phyloP scores from a whole-genome alignment of 2,329 filamentous ascomycete genomes.

The Aspergillus persii region DNA sequence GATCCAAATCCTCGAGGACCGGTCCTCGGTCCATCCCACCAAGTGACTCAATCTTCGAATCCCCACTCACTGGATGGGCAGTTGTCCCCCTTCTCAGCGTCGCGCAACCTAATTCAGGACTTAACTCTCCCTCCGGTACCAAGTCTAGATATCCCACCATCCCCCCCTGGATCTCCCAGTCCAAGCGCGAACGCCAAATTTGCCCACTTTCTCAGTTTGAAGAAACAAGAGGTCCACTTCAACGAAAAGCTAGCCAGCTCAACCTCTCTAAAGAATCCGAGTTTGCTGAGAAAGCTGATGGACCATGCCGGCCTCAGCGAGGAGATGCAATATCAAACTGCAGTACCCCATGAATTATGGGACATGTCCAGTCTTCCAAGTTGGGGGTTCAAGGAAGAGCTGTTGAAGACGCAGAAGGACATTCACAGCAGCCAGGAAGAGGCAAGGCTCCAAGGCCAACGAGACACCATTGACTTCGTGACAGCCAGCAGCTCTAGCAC shows the following conservation, averaged over 20 bases:
- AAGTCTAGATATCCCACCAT: conserved; percentile 46
- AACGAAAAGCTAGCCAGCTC: conserved; percentile 60
- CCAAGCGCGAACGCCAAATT: conserved; percentile 55
- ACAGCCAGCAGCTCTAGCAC: conserved; percentile 14
- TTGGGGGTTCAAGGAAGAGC: conserved; percentile 49
- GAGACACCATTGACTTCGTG: conserved; percentile 43
- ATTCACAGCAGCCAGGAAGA: conserved; percentile 35
- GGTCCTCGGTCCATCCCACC: conserved; percentile 37
- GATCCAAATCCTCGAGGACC: conserved; percentile 25
- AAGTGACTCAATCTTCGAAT: conserved; percentile 19
- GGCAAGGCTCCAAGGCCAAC: conserved; percentile 30
- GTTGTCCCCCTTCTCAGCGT: conserved; percentile 50
- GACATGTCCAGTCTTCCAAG: conserved; percentile 37
- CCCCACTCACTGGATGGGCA: neutral
- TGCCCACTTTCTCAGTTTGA: conserved; percentile 59
- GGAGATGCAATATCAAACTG: conserved; percentile 54
- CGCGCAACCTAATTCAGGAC: conserved; percentile 52
- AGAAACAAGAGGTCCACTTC: conserved; percentile 63
- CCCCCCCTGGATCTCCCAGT: conserved; percentile 46
- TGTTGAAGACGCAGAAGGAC: conserved; percentile 43
- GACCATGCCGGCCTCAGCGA: conserved; percentile 56
- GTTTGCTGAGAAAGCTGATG: conserved; percentile 56
- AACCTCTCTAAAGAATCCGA: conserved; percentile 59
- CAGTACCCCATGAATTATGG: conserved; percentile 44
- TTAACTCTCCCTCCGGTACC: conserved; percentile 53